Base-by-base conservation (phyloP, 148 eudicot genomes). In the Amaranthus palmeri region DNA sequence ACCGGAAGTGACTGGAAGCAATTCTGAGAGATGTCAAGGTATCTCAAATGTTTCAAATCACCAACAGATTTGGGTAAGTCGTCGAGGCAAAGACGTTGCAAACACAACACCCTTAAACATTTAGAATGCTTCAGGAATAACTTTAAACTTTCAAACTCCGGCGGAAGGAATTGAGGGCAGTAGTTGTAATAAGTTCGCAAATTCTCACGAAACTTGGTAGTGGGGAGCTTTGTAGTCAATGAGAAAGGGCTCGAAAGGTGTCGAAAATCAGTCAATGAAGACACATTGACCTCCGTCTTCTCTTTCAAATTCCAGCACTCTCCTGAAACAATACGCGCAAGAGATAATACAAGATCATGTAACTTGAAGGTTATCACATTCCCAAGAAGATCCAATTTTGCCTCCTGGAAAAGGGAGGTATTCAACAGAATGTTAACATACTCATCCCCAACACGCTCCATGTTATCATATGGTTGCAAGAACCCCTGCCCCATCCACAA, bases 401-500 rank as follows among this genome's bases (percentile, higher is more conserved):
- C 64, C n/a, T 70, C 73, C 18, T 70, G 73, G 51, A 70, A 56
- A 25, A 70, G 40, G 53, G 73, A 70, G 57, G 53, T 57, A 45
- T 70, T 47, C 44, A 70, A 18, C 40, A 70, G 7, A 15, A 44
- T 10, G 10, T 70, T 3, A 3, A 70, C 10, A 10, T 70, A 70
- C 11, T 58, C 42, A 42, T 70, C 44, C 14, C 73, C 73, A n/a
- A 17, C 46, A 10, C 46, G 14, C 53, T 70, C 73, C 73, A 56
- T 70, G 46, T 11, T 12, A 56, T 43, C 64, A 70, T 46, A 57
- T 15, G 73, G 63, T 70, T 42, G 73, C 73, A 70, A 70, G 14
- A 70, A 70, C 7, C 73, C 73, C 12, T 70, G 73, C 1, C 63
- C 73, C 73, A 70, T 70, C 73, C 73, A 70, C 41, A 70, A 17